A percentile compares a stretch with the other conserved stretches of the same genome.
Evolutionary conservation across 306 rosid genomes (phyloP).

Genomic region (Medicago lupulina): DNA sequence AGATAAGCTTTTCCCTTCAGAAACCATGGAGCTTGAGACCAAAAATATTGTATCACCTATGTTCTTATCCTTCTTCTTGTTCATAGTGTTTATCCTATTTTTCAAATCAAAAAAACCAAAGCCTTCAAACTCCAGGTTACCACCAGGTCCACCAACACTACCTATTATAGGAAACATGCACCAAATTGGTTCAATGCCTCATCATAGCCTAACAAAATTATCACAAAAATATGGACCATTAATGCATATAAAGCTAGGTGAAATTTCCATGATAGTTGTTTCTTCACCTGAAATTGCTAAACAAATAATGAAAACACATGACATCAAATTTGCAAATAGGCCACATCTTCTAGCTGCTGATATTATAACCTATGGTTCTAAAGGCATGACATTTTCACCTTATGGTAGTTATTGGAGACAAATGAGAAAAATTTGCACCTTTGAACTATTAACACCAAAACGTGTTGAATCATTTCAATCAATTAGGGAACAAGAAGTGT

Average conservation of each 20-base stretch:
- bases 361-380: conserved; percentile 37
- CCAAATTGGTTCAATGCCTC: conserved; percentile 41
- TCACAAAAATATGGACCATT: conserved; percentile 41
- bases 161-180: conserved; percentile 50
- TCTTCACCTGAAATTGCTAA: conserved; percentile 54
- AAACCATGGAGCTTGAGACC: conserved; percentile 33
- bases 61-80: conserved; percentile 32
- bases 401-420: conserved; percentile 48
- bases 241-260: conserved; percentile 43
- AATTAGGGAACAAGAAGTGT: conserved; percentile 31
- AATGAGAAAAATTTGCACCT: conserved; percentile 44
- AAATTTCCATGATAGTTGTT: conserved; percentile 37
- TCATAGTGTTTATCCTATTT: conserved; percentile 27
- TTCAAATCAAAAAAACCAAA: conserved; percentile 43
- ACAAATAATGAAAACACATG: conserved; percentile 51
- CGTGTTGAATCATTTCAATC: conserved; percentile 40
- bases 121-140: conserved; percentile 38
- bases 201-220: conserved; percentile 33
- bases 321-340: conserved; percentile 38
- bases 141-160: conserved; percentile 48
- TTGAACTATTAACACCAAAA: conserved; percentile 44
- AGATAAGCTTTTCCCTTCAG: background rate
- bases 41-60: conserved; percentile 7
- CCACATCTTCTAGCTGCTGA: conserved; percentile 40
- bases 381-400: conserved; percentile 41